Percentiles rank a stretch among this genome's conserved stretches.
Conservation (phyloP, 1,284 basidiomycete genomes). For the Cutaneotrichosporon sp. region DNA sequence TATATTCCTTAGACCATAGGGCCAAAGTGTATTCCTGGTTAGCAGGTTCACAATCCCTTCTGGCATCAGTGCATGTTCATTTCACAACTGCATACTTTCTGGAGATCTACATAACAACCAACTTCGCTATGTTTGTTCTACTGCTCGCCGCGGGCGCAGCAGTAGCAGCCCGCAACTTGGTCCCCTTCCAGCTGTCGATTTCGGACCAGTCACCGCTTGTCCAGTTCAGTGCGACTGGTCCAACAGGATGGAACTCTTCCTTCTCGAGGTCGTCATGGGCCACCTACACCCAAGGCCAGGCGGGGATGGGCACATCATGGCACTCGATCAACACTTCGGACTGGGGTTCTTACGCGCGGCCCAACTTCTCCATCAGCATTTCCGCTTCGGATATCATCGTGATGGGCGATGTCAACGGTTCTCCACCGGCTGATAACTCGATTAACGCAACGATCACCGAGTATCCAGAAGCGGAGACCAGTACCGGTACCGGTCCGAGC, state of each 20-base stretch:
- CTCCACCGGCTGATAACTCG: not conserved
- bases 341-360: not conserved
- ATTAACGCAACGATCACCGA: not conserved
- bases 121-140: not conserved
- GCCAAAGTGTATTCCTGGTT: no score
- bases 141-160: slow-evolving; percentile 1
- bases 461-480: not conserved
- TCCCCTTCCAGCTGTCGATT: not conserved
- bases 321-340: slow-evolving; percentile 2
- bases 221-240: not conserved
- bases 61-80: not conserved
- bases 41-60: no score
- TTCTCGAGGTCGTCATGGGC: not conserved
- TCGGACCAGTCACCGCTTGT: not conserved
- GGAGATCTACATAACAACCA: no score
- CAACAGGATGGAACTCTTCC: not conserved
- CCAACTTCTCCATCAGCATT: not conserved
- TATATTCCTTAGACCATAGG: no score
- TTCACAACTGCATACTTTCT: not conserved
- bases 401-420: not conserved
- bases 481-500: not conserved
- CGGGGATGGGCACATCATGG: not conserved
- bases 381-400: not conserved
- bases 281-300: not conserved
- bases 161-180: not conserved